Base-by-base conservation (phyloP, 2,329 filamentous ascomycete species). In the Colletotrichum echinochloae region DNA sequence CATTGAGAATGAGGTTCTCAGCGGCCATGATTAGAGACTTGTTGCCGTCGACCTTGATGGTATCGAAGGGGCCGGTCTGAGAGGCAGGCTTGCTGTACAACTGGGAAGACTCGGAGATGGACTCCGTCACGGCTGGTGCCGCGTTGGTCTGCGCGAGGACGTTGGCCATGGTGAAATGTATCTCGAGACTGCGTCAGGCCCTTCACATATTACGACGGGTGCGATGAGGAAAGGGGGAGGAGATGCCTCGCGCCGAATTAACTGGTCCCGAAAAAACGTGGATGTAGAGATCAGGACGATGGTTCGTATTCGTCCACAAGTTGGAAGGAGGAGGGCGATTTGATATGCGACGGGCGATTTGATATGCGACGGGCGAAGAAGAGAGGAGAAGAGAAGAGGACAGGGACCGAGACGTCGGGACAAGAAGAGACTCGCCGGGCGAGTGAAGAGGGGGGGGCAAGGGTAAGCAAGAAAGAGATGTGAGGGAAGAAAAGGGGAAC, bases 21-120 rank as follows among this genome's bases (percentile, higher is more conserved):
- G 74, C 73, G 35, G 76, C 75, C 66, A 80, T 77, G 14, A 75
- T 79, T 69, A 83, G 71, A 51, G 76, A 77, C 71, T 75, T 78
- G 66, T 77, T 76, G 54, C 72, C 77, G 57, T 76, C 77, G 33
- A 83, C 66, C 30, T 66, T 68, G 62, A 75, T 62, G 23, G 55
- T 60, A 39, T 71, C 69, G 26, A 55, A 56, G 26, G 52, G 7
- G 26, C 60, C 70, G 23, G 44, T 55, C 23, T 66, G 60, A 18
- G 65, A 71, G 8, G 69, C 60, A n/a, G 69, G 60, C 20, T 71
- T 71, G 57, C 68, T 59, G 30, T 71, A 67, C 5, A 65, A 63
- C 30, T 71, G 68, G 3, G 68, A 71, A 18, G 68, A 71, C 26
- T 71, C 64, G 52, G 68, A 71, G 39, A 71, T 68, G 57, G 68